phyloP scores from a whole-genome alignment of 495 filamentous ascomycete species.

The Xylaria palmicola region DNA sequence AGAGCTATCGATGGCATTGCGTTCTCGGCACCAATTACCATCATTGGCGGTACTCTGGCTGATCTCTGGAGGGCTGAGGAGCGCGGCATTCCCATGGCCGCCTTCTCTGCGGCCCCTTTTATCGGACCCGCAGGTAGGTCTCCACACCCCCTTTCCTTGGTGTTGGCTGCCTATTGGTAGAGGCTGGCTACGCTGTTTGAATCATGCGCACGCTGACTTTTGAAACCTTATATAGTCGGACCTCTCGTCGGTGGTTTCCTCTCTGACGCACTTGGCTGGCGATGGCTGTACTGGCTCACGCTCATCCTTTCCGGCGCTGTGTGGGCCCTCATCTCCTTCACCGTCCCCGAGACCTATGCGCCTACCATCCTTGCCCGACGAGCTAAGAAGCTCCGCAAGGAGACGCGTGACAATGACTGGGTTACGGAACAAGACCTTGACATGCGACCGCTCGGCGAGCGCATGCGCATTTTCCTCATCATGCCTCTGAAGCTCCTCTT shows the following conservation, averaged over 20 bases:
- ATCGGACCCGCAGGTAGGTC: slow-evolving; percentile 65
- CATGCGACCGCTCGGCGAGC: slow-evolving; percentile 59
- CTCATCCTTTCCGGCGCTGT: slow-evolving; percentile 65
- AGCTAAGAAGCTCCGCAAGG: slow-evolving; percentile 65
- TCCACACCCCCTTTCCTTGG: too few relatives aligned
- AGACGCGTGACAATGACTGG: slow-evolving; percentile 60
- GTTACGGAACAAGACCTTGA: slow-evolving; percentile 77
- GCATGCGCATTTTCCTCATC: slow-evolving; percentile 64
- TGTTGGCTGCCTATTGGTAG: neutral
- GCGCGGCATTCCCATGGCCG: slow-evolving; percentile 82
- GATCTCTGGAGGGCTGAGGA: slow-evolving; percentile 82
- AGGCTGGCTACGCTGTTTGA: neutral
- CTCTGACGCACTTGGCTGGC: slow-evolving; percentile 66
- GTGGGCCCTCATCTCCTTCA: slow-evolving; percentile 73
- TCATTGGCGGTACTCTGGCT: slow-evolving; percentile 77
- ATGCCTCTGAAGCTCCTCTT: slow-evolving; percentile 81
- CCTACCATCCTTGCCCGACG: slow-evolving; percentile 65
- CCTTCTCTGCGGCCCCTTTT: slow-evolving; percentile 77
- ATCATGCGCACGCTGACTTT: slow-evolving; percentile 13
- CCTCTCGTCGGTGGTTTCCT: slow-evolving; percentile 77
- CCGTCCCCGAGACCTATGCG: slow-evolving; percentile 77
- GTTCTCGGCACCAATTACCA: slow-evolving; percentile 80
- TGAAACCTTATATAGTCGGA: slow-evolving; percentile 37
- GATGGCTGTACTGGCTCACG: slow-evolving; percentile 85
- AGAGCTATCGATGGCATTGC: slow-evolving; percentile 76